Evolutionary conservation across 2,329 filamentous ascomycete genomes (phyloP), one percentile per base, ranked within the genome.

Genomic region (Purpureocillium takamizusanense): DNA sequence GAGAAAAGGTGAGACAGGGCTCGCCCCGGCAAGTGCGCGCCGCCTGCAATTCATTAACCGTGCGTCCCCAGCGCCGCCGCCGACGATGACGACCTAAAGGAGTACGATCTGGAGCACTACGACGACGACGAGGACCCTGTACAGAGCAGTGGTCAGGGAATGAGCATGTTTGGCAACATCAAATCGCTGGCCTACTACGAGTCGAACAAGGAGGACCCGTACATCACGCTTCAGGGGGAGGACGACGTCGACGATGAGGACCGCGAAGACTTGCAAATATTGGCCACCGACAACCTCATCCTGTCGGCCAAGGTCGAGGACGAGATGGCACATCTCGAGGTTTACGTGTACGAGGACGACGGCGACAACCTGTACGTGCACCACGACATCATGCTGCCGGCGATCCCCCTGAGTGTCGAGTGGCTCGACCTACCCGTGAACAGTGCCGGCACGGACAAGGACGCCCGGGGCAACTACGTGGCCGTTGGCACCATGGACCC

Each of bases 371-470:
- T 98, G 44, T 98, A 98, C 61, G 90, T 98, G 17, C 92, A 98
- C 67, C 92, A 98, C 74, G 92, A 98, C 62, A 94, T 98, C 52
- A 97, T 98, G 90, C 76, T 98, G 40, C 92, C 92, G 25, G 90
- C 90, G 17, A 95, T 98, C 55, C 92, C 92, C 10, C 78, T 98
- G 7, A 92, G 87, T 54, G 76, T 97, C 31, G 92, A 98, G 67
- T 98, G 92, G 92, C 66, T 98, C 33, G 86, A 95, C 58, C 73
- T 95, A 40, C 83, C 87, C n/a, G 87, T 95, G 28, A 82, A 84
- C 47, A 86, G 87, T 58, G 63, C 71, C 10, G 66, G 61, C 33
- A 65, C 72, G 5, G 74, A 76, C 31, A 76, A 76, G 44, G 78
- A 84, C 46, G 71, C 76, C 17, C 75, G 72, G 36, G 92, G 86